Conservation (phyloP, 768 basidiomycete species). For the Tricholoma sp. region DNA sequence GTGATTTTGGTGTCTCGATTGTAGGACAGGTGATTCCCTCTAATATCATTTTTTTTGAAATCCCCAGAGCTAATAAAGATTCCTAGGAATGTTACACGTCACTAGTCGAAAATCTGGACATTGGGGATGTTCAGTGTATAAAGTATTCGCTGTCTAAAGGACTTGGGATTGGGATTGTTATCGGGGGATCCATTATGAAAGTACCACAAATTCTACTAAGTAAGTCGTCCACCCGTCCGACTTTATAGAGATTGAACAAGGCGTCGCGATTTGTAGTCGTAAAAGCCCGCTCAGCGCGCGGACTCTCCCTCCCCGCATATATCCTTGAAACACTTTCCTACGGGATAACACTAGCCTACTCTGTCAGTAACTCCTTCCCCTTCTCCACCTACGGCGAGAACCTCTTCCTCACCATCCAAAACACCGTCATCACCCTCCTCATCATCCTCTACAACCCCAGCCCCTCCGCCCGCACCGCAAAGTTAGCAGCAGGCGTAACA, state of each 20-base stretch:
- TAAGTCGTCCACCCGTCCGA: slow-evolving; percentile 30
- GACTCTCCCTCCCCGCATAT: slow-evolving; percentile 84
- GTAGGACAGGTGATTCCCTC: slow-evolving; percentile 62
- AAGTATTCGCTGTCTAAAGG: slow-evolving; percentile 92
- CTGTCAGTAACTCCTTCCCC: slow-evolving; percentile 79
- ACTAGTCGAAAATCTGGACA: slow-evolving; percentile 80
- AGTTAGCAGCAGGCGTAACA: slow-evolving; percentile 26
- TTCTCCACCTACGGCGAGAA: slow-evolving; percentile 99
- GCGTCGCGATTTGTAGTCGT: slow-evolving; percentile 45
- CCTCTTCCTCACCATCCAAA: slow-evolving; percentile 87
- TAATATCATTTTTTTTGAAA: background rate
- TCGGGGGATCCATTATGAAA: slow-evolving; percentile 94
- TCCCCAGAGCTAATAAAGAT: background rate
- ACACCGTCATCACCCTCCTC: slow-evolving; percentile 82
- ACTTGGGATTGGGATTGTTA: slow-evolving; percentile 86
- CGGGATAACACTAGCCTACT: slow-evolving; percentile 85
- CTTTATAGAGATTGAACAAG: slow-evolving; percentile 2
- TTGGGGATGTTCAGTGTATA: slow-evolving; percentile 75
- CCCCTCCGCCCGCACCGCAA: slow-evolving; percentile 20
- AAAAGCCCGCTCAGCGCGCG: slow-evolving; percentile 71
- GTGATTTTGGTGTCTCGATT: slow-evolving; percentile 74
- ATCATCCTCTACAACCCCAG: slow-evolving; percentile 65
- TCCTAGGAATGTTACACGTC: slow-evolving; percentile 84
- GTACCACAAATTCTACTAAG: slow-evolving; percentile 89
- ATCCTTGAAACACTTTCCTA: slow-evolving; percentile 88